Conservation (phyloP, 73 alveolate species). For the Symbiodinium pilosum region DNA sequence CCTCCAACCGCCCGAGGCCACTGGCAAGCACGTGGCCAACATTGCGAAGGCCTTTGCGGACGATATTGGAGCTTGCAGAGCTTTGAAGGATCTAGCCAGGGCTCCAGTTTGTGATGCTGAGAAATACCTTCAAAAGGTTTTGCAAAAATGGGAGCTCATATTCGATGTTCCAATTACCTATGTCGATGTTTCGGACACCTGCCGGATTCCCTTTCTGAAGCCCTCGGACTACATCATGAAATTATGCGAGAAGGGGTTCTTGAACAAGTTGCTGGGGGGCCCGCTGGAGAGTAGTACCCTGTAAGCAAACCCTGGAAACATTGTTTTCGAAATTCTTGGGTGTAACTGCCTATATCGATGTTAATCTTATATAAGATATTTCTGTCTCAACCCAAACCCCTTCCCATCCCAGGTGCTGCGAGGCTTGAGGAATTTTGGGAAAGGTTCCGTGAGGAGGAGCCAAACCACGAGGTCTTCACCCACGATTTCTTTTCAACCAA, state of each 20-base stretch:
- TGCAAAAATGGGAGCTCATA: background rate
- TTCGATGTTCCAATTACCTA: background rate
- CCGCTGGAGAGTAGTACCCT: background rate
- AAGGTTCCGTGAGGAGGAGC: background rate
- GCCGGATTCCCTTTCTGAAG: background rate
- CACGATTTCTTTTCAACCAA: background rate
- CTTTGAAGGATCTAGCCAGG: background rate
- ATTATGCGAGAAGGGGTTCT: background rate
- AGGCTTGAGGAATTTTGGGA: background rate
- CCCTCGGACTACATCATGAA: background rate
- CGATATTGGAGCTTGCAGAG: background rate
- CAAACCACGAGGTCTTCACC: background rate
- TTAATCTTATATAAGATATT: too few relatives aligned
- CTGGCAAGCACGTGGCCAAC: constrained; percentile 25
- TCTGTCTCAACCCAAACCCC: background rate
- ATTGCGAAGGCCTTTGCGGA: constrained; percentile 2
- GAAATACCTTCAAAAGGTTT: background rate
- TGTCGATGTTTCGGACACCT: background rate
- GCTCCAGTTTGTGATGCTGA: constrained; percentile 10
- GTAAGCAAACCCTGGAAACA: background rate
- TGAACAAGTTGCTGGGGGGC: constrained; percentile 13
- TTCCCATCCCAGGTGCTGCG: background rate
- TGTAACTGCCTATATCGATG: background rate
- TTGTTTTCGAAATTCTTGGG: background rate
- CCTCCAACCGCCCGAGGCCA: constrained; percentile 13